Evolutionary conservation across 495 filamentous ascomycete genomes (phyloP).

Genomic region (Penicillium pulvis): DNA sequence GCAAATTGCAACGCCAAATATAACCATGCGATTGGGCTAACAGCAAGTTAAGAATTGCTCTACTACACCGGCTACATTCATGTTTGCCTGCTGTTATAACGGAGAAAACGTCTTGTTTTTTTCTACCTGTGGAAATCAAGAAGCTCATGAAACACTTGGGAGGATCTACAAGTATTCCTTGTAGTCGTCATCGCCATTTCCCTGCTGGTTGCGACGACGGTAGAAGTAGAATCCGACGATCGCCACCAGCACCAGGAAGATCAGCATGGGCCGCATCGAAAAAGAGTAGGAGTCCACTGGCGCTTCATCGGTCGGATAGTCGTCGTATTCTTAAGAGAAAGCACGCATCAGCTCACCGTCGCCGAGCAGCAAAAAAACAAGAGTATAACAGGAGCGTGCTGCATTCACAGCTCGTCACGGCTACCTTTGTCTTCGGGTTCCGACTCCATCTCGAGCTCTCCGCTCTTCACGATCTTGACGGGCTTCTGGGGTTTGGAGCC

Average conservation of each 20-base stretch:
- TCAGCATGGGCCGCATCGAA: slow-evolving; percentile 42
- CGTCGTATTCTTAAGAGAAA: slow-evolving; percentile 29
- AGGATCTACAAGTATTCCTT: slow-evolving; percentile 7
- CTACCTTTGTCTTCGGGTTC: slow-evolving; percentile 78
- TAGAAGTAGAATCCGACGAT: slow-evolving; percentile 42
- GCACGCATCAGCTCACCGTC: slow-evolving; percentile 40
- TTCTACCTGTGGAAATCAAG: neutral
- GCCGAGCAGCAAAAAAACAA: slow-evolving; percentile 25
- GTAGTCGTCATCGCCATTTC: slow-evolving; percentile 8
- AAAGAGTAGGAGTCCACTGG: slow-evolving; percentile 21
- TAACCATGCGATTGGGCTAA: no score
- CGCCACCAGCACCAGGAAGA: slow-evolving; percentile 44
- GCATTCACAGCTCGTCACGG: slow-evolving; percentile 86
- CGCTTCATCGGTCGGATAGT: slow-evolving; percentile 14
- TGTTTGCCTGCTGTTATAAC: neutral
- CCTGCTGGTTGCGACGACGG: slow-evolving; percentile 25
- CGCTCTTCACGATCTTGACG: slow-evolving; percentile 92
- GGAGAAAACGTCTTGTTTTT: neutral
- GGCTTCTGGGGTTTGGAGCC: slow-evolving; percentile 73
- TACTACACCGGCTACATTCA: neutral
- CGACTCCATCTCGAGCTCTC: slow-evolving; percentile 78
- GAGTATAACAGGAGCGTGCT: slow-evolving; percentile 26
- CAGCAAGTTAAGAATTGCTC: neutral
- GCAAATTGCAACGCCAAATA: neutral
- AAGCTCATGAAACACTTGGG: neutral